A percentile compares a stretch with the other conserved stretches of the same genome.
Evolutionary conservation across 2,329 filamentous ascomycete genomes (phyloP).

Genomic region (Botrytis medusae): DNA sequence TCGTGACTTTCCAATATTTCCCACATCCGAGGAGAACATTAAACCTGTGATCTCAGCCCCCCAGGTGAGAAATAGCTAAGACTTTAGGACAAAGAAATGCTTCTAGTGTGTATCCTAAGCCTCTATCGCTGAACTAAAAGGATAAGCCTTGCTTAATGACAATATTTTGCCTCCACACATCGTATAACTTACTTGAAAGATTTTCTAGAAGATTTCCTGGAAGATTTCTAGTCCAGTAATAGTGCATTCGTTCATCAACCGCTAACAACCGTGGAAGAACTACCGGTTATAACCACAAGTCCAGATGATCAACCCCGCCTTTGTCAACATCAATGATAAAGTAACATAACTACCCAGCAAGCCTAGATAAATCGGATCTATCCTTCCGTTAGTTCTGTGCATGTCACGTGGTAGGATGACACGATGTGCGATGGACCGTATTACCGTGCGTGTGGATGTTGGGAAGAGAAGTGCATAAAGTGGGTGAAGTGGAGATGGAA

Average conservation of each 20-base stretch:
- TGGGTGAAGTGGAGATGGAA: not conserved
- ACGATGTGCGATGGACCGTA: no score
- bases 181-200: not conserved
- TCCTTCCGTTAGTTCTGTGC: not conserved
- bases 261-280: not conserved
- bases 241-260: not conserved
- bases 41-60: not conserved
- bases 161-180: not conserved
- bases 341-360: no score
- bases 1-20: not conserved
- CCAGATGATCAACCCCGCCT: not conserved
- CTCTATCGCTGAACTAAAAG: not conserved
- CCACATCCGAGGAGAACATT: not conserved
- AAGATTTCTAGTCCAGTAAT: not conserved
- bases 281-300: not conserved
- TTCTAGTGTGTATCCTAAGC: conserved; percentile 4
- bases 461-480: not conserved
- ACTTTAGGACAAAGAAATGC: conserved; percentile 1
- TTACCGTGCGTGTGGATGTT: not conserved
- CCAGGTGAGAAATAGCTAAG: not conserved
- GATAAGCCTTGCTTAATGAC: conserved; percentile 7
- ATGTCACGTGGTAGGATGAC: not conserved
- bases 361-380: not conserved
- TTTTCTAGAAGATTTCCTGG: not conserved
- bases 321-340: no score